A percentile compares a stretch with the other conserved stretches of the same genome.
These are phyloP conservation scores for Pisolithus thermaeus DNA, from an alignment of 1,284 basidiomycete genomes.

Conservation along the genomic window DNA sequence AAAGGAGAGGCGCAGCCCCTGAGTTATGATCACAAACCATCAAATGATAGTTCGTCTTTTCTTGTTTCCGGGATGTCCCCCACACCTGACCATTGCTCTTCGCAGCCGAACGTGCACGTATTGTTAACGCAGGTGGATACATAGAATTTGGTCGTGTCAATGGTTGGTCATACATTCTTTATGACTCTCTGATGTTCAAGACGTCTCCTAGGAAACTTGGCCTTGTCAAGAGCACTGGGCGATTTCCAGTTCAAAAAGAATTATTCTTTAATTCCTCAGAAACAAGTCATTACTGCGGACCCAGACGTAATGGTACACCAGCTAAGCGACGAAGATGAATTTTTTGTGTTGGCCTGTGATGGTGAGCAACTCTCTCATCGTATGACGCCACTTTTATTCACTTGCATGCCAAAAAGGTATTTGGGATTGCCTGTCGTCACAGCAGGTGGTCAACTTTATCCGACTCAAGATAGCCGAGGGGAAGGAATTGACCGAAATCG, in stretches of 20 bases:
- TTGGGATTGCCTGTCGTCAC: conserved; percentile 96
- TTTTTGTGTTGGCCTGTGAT: conserved; percentile 94
- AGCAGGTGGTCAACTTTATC: conserved; percentile 90
- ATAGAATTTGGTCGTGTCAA: conserved; percentile 98
- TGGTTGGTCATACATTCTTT: conserved; percentile 46
- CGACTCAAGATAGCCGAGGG: conserved; percentile 81
- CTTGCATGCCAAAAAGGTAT: conserved; percentile 59
- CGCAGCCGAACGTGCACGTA: conserved; percentile 80
- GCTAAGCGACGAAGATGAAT: conserved; percentile 88
- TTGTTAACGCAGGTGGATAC: conserved; percentile 92
- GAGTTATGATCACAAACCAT: conserved; percentile 96
- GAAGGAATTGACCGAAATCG: conserved; percentile 75
- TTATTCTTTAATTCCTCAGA: conserved; percentile 72
- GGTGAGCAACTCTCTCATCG: conserved; percentile 46
- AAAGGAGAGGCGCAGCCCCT: conserved; percentile 85
- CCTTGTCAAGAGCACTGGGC: conserved; percentile 90
- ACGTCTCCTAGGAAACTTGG: conserved; percentile 76
- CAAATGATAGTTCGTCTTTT: conserved; percentile 63
- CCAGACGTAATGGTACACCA: conserved; percentile 87
- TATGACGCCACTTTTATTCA: not conserved
- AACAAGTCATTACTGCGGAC: conserved; percentile 93
- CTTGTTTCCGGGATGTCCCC: not conserved
- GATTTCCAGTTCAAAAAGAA: conserved; percentile 99
- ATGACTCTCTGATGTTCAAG: not conserved
- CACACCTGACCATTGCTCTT: conserved; percentile 6